These are phyloP conservation scores for Parathielavia hyrcaniae DNA, from an alignment of 495 filamentous ascomycete species.

Conservation along the genomic window DNA sequence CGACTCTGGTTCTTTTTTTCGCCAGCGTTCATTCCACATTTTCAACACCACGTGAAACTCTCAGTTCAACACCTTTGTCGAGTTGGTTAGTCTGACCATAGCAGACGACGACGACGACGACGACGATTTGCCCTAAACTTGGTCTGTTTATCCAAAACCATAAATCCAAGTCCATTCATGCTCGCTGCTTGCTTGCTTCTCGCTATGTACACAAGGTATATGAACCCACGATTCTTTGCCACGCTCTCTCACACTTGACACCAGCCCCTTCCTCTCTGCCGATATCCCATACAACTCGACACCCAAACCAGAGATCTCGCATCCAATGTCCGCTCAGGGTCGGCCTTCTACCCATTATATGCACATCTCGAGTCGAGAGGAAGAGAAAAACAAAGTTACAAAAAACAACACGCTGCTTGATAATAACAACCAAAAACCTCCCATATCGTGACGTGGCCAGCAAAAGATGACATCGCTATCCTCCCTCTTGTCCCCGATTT, in stretches of 20 bases:
- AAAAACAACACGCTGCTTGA: neutral
- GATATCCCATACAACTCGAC: neutral
- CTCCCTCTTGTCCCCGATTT: neutral
- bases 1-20: too few relatives aligned
- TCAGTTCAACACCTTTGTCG: too few relatives aligned
- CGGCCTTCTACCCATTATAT: constrained; percentile 9
- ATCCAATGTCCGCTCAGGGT: neutral
- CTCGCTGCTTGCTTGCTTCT: neutral
- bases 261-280: neutral
- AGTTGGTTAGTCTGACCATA: too few relatives aligned
- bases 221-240: neutral
- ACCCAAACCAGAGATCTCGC: neutral
- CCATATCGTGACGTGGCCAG: constrained; percentile 1
- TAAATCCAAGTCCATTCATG: constrained; percentile 14
- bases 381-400: neutral
- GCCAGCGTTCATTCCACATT: too few relatives aligned
- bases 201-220: constrained; percentile 1
- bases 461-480: neutral
- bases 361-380: neutral
- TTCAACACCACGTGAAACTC: too few relatives aligned
- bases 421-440: neutral
- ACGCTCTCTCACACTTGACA: neutral
- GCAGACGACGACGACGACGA: too few relatives aligned
- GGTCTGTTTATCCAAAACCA: neutral
- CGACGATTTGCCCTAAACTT: too few relatives aligned